Conservation (phyloP, 2,329 filamentous ascomycete species). For the Colletotrichum filicis region DNA sequence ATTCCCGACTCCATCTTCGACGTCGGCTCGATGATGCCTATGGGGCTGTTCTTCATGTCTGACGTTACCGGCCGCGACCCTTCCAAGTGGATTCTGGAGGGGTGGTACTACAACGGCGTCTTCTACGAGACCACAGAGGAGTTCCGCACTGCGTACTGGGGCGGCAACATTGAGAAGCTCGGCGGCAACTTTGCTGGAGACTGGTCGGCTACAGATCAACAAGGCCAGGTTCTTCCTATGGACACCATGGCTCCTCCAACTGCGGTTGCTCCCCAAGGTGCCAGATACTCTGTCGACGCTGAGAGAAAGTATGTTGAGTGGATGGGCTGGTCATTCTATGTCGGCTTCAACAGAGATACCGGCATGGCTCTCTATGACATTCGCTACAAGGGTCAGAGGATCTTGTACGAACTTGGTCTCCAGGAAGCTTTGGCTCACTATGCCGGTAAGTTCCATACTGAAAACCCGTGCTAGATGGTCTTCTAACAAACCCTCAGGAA, state of each 20-base stretch:
- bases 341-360: constrained; percentile 59
- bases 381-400: constrained; percentile 62
- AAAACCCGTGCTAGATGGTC: constrained; percentile 54
- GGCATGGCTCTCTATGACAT: constrained; percentile 64
- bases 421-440: constrained; percentile 73
- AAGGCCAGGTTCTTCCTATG: constrained; percentile 46
- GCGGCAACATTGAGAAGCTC: constrained; percentile 57
- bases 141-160: constrained; percentile 56
- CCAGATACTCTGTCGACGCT: constrained; percentile 54
- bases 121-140: constrained; percentile 61
- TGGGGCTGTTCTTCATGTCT: constrained; percentile 54
- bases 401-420: constrained; percentile 66
- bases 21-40: constrained; percentile 55
- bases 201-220: constrained; percentile 56
- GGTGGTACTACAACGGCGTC: constrained; percentile 66
- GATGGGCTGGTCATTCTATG: constrained; percentile 64
- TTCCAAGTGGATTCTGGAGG: constrained; percentile 59
- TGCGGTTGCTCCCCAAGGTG: constrained; percentile 46
- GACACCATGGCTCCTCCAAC: constrained; percentile 45
- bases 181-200: constrained; percentile 58
- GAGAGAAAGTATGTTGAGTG: constrained; percentile 58
- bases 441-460: constrained; percentile 56
- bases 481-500: constrained; percentile 41
- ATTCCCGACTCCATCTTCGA: constrained; percentile 51
- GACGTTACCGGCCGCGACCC: constrained; percentile 63